Percentiles rank a stretch among this genome's conserved stretches.
phyloP scores from a whole-genome alignment of 441 rosid genomes.

The Euphorbia corollata region DNA sequence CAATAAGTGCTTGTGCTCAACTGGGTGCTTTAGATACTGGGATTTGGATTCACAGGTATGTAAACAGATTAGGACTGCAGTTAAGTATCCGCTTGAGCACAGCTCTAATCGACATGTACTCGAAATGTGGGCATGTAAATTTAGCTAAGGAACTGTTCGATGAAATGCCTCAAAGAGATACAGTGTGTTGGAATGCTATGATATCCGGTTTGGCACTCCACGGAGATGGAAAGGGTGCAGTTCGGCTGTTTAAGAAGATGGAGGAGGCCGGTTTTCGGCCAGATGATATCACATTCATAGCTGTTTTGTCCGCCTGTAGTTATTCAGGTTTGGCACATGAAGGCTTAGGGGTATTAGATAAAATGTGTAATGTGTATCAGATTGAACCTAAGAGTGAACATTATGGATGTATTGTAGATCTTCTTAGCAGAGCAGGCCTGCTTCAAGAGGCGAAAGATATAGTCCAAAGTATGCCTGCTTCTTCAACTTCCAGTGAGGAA shows the following conservation, averaged over 20 bases:
- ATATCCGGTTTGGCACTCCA: conserved; percentile 56
- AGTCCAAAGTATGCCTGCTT: conserved; percentile 29
- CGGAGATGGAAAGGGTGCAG: conserved; percentile 43
- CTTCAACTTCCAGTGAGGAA: conserved; percentile 31
- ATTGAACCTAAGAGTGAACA: conserved; percentile 50
- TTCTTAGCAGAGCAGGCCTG: conserved; percentile 50
- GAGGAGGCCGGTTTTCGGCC: conserved; percentile 37
- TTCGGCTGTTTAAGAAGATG: conserved; percentile 41
- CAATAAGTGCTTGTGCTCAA: conserved; percentile 38
- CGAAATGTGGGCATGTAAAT: conserved; percentile 53
- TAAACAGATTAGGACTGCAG: conserved; percentile 25
- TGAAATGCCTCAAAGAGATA: conserved; percentile 37
- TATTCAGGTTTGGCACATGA: conserved; percentile 50
- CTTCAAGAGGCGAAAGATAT: conserved; percentile 48
- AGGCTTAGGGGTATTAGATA: conserved; percentile 38
- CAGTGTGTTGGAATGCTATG: conserved; percentile 57
- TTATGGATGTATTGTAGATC: conserved; percentile 46
- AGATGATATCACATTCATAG: conserved; percentile 51
- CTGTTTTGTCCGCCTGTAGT: conserved; percentile 52
- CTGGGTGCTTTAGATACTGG: conserved; percentile 41
- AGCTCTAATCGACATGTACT: conserved; percentile 58
- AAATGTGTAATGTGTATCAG: conserved; percentile 36
- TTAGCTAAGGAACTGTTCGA: conserved; percentile 46
- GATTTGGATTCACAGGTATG: conserved; percentile 44
- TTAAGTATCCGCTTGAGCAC: conserved; percentile 41